Evolutionary conservation across 768 basidiomycete species (phyloP).

Genomic region (Russula lepida): DNA sequence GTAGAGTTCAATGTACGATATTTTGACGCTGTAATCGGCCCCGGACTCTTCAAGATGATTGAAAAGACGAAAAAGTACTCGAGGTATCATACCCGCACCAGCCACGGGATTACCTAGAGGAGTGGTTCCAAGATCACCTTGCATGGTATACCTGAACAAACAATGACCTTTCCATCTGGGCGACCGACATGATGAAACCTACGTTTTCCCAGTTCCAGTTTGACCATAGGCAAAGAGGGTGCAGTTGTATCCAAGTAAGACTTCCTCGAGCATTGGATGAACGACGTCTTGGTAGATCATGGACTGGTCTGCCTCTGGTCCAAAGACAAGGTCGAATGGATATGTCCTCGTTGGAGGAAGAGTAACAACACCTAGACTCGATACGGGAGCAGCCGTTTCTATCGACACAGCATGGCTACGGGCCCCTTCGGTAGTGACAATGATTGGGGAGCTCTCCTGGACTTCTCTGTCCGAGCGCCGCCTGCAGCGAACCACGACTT

Average conservation of each 20-base stretch:
- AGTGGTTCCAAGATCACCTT: constrained; percentile 80
- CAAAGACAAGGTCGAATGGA: constrained; percentile 92
- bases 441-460: constrained; percentile 78
- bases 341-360: constrained; percentile 79
- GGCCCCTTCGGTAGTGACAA: constrained; percentile 71
- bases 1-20: constrained; percentile 92
- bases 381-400: constrained; percentile 62
- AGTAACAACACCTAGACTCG: constrained; percentile 64
- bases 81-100: constrained; percentile 93
- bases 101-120: constrained; percentile 82
- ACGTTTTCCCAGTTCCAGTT: constrained; percentile 99
- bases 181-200: constrained; percentile 27
- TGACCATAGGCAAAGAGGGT: constrained; percentile 97
- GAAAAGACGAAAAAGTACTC: constrained; percentile 86
- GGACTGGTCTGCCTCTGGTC: constrained; percentile 92
- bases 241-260: constrained; percentile 94
- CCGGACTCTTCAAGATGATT: constrained; percentile 70
- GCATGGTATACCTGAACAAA: constrained; percentile 78
- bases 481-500: constrained; percentile 87
- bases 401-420: constrained; percentile 71
- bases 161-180: neutral
- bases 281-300: constrained; percentile 93
- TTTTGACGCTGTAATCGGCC: constrained; percentile 84
- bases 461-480: constrained; percentile 81
- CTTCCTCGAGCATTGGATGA: constrained; percentile 85